Base-by-base conservation (phyloP, 139 green algal species). In the Auxenochlorella protothecoides region DNA sequence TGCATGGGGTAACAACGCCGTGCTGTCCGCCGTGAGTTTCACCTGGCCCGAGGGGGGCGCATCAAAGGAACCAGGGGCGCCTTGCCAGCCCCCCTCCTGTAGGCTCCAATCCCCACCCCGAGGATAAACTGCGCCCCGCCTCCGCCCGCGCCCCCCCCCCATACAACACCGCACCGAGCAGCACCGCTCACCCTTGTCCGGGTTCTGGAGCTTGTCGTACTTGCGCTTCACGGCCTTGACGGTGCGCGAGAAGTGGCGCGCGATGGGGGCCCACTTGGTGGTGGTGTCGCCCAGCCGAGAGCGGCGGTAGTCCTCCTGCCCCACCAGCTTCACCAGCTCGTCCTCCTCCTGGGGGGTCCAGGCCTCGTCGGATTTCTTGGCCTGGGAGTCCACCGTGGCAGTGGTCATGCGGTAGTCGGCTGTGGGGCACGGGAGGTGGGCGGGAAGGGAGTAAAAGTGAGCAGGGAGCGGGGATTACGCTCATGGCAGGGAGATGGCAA, bases 171-270 rank as follows among this genome's bases (percentile, higher is more conserved):
- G 44, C 27, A 6, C 9, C 52, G 7, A 14, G 27, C 4, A 44
- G 6, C 13, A n/a, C 63, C 6, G 53, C n/a, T 6, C 44, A 53
- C 59, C 53, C 4, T 16, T 67, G 10, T 10, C 67, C 6, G 54
- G 11, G 15, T 44, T n/a, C 63, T 77, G 76, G 53, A 74, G 52
- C 66, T 81, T 16, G 55, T 74, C 27, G 3, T 66, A 73, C n/a
- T 82, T 82, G 8, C 12, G 55, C 54, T 68, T 74, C 16, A 82
- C 77, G 7, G 65, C 72, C 15, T 73, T 66, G 13, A 82, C 69
- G 2, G 72, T 79, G 10, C 77, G 68, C 66, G 66, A 60, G n/a
- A 80, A 76, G 27, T 70, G 65, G 63, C 51, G 60, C 15, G 15
- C 62, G 51, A 71, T 55, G 3, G 62, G 63, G 73, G 54, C 55